Evolutionary conservation across 768 basidiomycete species (phyloP).

Genomic region (Jaapia argillacea): DNA sequence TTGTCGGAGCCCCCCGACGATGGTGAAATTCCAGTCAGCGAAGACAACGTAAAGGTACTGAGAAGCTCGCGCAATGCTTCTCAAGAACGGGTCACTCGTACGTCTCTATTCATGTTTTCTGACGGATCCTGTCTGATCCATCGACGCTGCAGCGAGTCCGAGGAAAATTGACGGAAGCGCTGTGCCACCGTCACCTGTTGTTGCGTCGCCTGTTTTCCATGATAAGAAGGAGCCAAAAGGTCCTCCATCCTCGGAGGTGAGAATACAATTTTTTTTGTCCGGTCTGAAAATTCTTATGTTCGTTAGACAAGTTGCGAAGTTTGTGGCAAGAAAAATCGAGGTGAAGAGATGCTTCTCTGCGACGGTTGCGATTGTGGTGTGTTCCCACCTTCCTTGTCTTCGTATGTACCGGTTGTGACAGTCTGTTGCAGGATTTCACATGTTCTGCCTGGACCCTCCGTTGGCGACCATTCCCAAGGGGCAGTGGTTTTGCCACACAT

Average conservation of each 20-base stretch:
- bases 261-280: conserved; percentile 9
- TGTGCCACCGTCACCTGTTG: neutral
- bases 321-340: conserved; percentile 81
- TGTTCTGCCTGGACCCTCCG: conserved; percentile 93
- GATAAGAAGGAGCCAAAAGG: neutral
- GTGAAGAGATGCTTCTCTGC: conserved; percentile 86
- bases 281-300: neutral
- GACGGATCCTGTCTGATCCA: neutral
- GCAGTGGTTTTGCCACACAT: conserved; percentile 93
- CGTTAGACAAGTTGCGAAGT: conserved; percentile 82
- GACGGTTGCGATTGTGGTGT: conserved; percentile 78
- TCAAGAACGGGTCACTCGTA: conserved; percentile 33
- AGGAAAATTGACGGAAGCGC: neutral
- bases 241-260: conserved; percentile 13
- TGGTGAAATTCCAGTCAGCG: conserved; percentile 47
- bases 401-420: conserved; percentile 1
- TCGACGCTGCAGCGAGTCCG: conserved; percentile 4
- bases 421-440: conserved; percentile 72
- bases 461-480: conserved; percentile 79
- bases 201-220: neutral
- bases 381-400: conserved; percentile 9
- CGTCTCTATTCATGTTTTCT: too few species aligned
- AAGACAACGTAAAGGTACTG: conserved; percentile 33
- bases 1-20: conserved; percentile 79
- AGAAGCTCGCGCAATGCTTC: conserved; percentile 42